Conservation (phyloP, 1,284 basidiomycete species). For the Moesziomyces sp. region DNA sequence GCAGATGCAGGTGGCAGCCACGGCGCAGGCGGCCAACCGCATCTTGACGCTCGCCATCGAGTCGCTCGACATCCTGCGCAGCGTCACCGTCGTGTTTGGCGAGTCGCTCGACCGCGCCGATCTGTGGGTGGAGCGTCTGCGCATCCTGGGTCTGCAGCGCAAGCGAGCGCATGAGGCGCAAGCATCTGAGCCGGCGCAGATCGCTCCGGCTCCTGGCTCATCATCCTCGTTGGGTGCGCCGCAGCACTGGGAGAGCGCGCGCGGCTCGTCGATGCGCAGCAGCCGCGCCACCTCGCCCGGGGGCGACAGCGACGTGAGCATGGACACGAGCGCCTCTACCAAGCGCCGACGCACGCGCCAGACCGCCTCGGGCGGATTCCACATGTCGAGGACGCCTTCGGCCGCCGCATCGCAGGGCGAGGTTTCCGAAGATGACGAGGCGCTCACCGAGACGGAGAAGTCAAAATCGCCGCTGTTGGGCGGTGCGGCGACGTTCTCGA, state of each 20-base stretch:
- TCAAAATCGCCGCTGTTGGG: conserved; percentile 16
- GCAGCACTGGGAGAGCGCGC: conserved; percentile 40
- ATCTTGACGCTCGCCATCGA: conserved; percentile 87
- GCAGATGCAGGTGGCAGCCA: conserved; percentile 51
- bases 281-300: conserved; percentile 39
- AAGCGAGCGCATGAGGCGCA: conserved; percentile 57
- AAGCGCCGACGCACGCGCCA: conserved; percentile 42
- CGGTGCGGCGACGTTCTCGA: conserved; percentile 6
- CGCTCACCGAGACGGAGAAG: conserved; percentile 44
- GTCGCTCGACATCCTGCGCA: conserved; percentile 88
- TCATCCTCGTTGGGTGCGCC: conserved; percentile 9
- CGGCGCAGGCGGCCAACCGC: conserved; percentile 77
- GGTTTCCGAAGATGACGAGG: conserved; percentile 34
- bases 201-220: conserved; percentile 21
- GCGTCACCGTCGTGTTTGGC: conserved; percentile 84
- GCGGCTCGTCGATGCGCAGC: conserved; percentile 33
- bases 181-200: conserved; percentile 21
- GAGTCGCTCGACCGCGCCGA: conserved; percentile 89
- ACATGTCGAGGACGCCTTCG: conserved; percentile 44
- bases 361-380: conserved; percentile 25
- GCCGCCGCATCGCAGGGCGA: conserved; percentile 18
- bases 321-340: conserved; percentile 51
- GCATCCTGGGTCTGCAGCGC: conserved; percentile 56
- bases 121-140: conserved; percentile 73
- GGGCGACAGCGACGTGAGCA: conserved; percentile 44